Evolutionary conservation across 352 stramenopile species (phyloP).

Genomic region (Plasmopara muralis): DNA sequence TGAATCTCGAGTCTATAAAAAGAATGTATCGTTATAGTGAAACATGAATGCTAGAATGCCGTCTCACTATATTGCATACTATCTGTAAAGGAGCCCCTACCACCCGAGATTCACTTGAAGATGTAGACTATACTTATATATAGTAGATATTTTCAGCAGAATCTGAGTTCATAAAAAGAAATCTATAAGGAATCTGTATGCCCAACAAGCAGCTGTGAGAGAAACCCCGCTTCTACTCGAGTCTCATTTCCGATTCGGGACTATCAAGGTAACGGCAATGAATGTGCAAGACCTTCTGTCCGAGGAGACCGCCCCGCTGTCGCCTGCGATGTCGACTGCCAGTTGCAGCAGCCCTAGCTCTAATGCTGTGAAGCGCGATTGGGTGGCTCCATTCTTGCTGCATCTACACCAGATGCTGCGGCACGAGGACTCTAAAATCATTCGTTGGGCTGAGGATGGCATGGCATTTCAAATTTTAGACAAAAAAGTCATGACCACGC

Average conservation of each 20-base stretch:
- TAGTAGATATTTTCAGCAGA: constrained; percentile 18
- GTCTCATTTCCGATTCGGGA: constrained; percentile 34
- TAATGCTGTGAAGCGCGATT: constrained; percentile 45
- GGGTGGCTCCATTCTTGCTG: constrained; percentile 81
- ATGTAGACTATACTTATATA: neutral
- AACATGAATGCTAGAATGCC: too few species aligned
- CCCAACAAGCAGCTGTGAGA: neutral
- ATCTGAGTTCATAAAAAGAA: constrained; percentile 54
- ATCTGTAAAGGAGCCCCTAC: neutral
- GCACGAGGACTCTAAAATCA: constrained; percentile 66
- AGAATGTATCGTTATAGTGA: too few species aligned
- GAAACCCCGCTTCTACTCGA: constrained; percentile 13
- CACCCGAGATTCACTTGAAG: constrained; percentile 8
- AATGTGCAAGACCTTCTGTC: constrained; percentile 45
- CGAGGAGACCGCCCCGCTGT: constrained; percentile 18
- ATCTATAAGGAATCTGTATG: constrained; percentile 51
- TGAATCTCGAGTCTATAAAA: too few species aligned
- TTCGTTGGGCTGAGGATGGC: constrained; percentile 75
- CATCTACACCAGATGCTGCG: constrained; percentile 83
- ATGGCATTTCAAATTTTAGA: constrained; percentile 81
- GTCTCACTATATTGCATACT: neutral
- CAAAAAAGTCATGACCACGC: constrained; percentile 76
- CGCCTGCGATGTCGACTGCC: constrained; percentile 29
- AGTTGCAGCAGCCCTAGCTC: constrained; percentile 28
- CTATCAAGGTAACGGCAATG: constrained; percentile 19